These are phyloP conservation scores for Hygrocybe punicea DNA, from an alignment of 768 basidiomycete genomes.

Conservation along the genomic window DNA sequence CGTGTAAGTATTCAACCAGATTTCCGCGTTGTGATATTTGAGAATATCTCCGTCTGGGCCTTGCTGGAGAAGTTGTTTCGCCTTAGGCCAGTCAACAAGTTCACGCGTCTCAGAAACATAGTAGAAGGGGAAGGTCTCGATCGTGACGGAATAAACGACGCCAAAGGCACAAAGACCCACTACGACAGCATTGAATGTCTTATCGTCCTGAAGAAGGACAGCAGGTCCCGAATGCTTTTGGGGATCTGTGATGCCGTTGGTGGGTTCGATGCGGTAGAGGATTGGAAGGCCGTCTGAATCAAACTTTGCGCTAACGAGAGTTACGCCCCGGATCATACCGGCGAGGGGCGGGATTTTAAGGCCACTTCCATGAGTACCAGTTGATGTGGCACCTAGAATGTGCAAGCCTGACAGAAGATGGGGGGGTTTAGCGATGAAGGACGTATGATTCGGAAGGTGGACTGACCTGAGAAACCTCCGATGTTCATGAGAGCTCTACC, in stretches of 20 bases:
- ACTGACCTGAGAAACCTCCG: background rate
- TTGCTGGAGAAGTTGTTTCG: background rate
- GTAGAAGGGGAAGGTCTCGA: background rate
- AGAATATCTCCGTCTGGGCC: constrained; percentile 3
- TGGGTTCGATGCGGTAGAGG: background rate
- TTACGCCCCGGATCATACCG: background rate
- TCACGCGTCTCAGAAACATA: background rate
- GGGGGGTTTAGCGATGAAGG: background rate
- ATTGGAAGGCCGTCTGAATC: background rate
- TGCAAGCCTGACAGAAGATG: background rate
- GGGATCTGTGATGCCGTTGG: constrained; percentile 2
- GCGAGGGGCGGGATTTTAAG: constrained; percentile 1
- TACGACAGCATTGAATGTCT: background rate
- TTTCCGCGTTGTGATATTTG: constrained; percentile 1
- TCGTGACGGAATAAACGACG: background rate
- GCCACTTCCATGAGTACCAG: constrained; percentile 2
- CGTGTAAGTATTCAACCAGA: background rate
- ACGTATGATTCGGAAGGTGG: background rate
- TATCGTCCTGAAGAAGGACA: background rate
- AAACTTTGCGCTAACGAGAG: constrained; percentile 1
- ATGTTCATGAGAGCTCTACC: constrained; percentile 2
- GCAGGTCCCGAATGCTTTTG: background rate
- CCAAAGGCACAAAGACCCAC: constrained; percentile 1
- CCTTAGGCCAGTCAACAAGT: background rate
- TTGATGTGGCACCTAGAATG: background rate